Percentiles rank a stretch among this genome's conserved stretches.
Conservation (phyloP, 2,329 filamentous ascomycete genomes). For the Phaeosphaeria sp. region DNA sequence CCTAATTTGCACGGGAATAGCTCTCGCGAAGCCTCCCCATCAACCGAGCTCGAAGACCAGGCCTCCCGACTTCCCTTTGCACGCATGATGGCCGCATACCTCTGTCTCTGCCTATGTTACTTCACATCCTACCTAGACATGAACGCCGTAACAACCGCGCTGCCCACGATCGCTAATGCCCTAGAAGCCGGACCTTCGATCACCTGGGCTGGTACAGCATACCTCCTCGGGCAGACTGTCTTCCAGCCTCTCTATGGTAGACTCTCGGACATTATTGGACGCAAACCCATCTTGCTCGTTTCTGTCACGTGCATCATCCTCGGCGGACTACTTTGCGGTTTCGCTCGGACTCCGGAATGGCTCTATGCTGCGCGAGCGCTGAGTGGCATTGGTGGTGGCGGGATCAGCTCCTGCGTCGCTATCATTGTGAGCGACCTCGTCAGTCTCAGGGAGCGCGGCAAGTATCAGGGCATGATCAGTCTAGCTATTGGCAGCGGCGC, state of each 20-base stretch:
- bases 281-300: constrained; percentile 4
- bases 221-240: constrained; percentile 1
- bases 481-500: constrained; percentile 8
- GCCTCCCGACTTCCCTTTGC: constrained; percentile 6
- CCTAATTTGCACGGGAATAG: not conserved
- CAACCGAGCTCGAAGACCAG: constrained; percentile 4
- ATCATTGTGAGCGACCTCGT: constrained; percentile 41
- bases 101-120: constrained; percentile 6
- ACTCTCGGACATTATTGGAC: constrained; percentile 7
- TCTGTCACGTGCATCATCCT: constrained; percentile 2
- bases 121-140: constrained; percentile 9
- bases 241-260: constrained; percentile 5
- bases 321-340: constrained; percentile 33
- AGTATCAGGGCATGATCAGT: constrained; percentile 34
- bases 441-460: constrained; percentile 34
- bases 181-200: constrained; percentile 6
- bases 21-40: not conserved
- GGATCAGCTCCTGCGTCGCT: constrained; percentile 32
- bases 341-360: constrained; percentile 25
- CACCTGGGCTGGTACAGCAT: constrained; percentile 7
- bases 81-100: constrained; percentile 7
- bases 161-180: constrained; percentile 4
- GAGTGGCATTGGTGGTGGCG: constrained; percentile 37
- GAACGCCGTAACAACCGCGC: constrained; percentile 6
- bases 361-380: constrained; percentile 37